Conservation (phyloP, 2,329 filamentous ascomycete species). For the Colletotrichum gigasporum region DNA sequence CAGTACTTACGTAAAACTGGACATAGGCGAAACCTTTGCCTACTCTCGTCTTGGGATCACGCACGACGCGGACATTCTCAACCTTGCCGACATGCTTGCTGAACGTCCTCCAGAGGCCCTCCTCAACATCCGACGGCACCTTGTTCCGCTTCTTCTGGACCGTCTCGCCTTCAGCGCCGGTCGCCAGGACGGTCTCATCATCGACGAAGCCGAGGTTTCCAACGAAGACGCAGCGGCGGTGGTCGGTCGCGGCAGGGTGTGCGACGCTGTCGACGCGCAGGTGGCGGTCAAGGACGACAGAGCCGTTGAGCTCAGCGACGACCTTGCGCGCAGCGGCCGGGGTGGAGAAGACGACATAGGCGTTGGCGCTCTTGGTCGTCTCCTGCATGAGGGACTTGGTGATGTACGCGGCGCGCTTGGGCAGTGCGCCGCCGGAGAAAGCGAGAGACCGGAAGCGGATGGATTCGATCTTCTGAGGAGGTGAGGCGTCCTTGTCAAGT, state of each 20-base stretch:
- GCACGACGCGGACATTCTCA: conserved; percentile 91
- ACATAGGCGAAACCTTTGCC: conserved; percentile 98
- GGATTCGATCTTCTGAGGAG: conserved; percentile 82
- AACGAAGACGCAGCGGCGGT: conserved; percentile 93
- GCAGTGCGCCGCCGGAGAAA: conserved; percentile 79
- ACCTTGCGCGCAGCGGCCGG: conserved; percentile 79
- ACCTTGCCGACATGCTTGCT: conserved; percentile 78
- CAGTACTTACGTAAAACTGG: conserved; percentile 77
- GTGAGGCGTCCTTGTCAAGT: conserved; percentile 61
- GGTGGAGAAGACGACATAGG: conserved; percentile 90
- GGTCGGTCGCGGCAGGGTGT: conserved; percentile 83
- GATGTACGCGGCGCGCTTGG: conserved; percentile 94
- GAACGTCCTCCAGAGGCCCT: conserved; percentile 90
- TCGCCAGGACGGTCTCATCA: conserved; percentile 79
- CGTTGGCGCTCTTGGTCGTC: conserved; percentile 93
- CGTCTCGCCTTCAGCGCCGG: conserved; percentile 71
- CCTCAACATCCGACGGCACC: conserved; percentile 85
- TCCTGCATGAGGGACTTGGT: conserved; percentile 90
- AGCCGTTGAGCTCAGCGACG: conserved; percentile 82
- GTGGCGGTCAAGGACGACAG: conserved; percentile 84
- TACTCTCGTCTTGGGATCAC: conserved; percentile 89
- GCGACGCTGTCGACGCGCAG: conserved; percentile 91
- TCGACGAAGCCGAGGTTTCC: conserved; percentile 97
- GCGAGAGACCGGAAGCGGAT: conserved; percentile 94
- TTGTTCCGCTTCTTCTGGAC: conserved; percentile 79